Evolutionary conservation across 1,284 basidiomycete genomes (phyloP), one percentile per base, ranked within the genome.

Genomic region (Ceratobasidium sp.): DNA sequence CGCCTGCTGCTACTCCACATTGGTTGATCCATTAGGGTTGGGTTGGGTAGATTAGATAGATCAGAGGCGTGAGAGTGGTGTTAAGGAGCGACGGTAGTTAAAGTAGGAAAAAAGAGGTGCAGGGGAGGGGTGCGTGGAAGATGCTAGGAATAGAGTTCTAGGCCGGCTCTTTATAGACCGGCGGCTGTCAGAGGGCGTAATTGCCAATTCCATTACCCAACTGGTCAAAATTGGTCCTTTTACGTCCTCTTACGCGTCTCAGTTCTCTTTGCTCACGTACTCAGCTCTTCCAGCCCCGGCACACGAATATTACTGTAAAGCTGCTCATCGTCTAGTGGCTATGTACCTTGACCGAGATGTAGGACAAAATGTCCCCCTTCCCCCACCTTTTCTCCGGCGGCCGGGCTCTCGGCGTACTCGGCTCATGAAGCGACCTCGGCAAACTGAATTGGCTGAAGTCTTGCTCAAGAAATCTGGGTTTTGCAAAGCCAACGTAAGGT

Each of bases 41-140:
- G 46, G 15, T 28, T 28, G 33, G 13, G 42, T 28, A 50, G 65
- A 52, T 33, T 67, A 67, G 26, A 33, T 23, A 20, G 59, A 20
- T 9, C 6, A 10, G 59, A 52, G 23, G 65, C 44, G 65, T 48
- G 10, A 28, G 20, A 5, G 48, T 20, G 65, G 20, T 52, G 3
- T 20, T 50, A 67, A 67, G 12, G 65, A 67, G 28, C 15, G 65
- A 52, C 46, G 65, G 23, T 66, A 26, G 65, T 50, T 67, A 48
- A 33, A 38, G 6, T 5, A 50, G 23, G 48, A 38, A 52, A 52
- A 52, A 67, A 67, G 28, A n/a, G 23, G 46, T 50, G 65, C 46
- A 67, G 48, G 40, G 26, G 38, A 33, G 33, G 23, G 61, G 13
- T 42, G 61, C 61, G 61, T 64, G 40, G 42, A 64, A 46, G 61